These are phyloP conservation scores for Colletotrichum sidae DNA, from an alignment of 2,329 filamentous ascomycete species.

Conservation along the genomic window DNA sequence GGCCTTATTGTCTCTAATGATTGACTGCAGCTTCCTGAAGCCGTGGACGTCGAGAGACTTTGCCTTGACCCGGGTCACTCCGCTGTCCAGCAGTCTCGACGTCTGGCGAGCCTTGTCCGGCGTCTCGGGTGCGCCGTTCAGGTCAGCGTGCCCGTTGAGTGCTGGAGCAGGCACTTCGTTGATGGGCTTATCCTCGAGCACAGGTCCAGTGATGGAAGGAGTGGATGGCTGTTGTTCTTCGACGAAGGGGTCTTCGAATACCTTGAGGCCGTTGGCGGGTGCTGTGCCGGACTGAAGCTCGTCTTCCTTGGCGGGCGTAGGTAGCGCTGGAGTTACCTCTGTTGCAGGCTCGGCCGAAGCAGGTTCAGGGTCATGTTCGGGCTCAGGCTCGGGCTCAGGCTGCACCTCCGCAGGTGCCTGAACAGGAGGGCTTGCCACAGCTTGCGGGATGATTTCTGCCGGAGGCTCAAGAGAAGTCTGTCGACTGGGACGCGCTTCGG, in stretches of 20 bases:
- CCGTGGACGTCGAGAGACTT: conserved; percentile 83
- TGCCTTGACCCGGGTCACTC: conserved; percentile 77
- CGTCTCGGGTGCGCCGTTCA: conserved; percentile 44
- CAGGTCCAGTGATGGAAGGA: conserved; percentile 58
- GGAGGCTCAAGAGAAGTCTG: conserved; percentile 29
- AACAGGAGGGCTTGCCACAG: conserved; percentile 13
- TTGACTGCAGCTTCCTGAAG: conserved; percentile 81
- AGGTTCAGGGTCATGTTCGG: not conserved
- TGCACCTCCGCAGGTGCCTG: conserved; percentile 28
- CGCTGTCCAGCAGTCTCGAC: conserved; percentile 76
- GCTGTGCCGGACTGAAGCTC: conserved; percentile 40
- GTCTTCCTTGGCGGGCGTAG: conserved; percentile 10
- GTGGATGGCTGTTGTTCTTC: conserved; percentile 60
- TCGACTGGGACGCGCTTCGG: conserved; percentile 40
- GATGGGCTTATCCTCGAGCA: conserved; percentile 70
- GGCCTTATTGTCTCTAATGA: conserved; percentile 75
- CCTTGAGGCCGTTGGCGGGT: conserved; percentile 58
- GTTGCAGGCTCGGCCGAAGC: not conserved
- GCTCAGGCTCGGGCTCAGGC: not conserved
- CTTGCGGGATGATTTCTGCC: conserved; percentile 24
- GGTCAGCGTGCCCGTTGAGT: conserved; percentile 15
- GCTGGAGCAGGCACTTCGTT: conserved; percentile 63
- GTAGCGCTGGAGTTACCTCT: not conserved
- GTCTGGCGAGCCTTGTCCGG: conserved; percentile 69
- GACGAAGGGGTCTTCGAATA: conserved; percentile 73